Conservation (phyloP, 352 stramenopile species). For the Phytophthora chlamydospora region DNA sequence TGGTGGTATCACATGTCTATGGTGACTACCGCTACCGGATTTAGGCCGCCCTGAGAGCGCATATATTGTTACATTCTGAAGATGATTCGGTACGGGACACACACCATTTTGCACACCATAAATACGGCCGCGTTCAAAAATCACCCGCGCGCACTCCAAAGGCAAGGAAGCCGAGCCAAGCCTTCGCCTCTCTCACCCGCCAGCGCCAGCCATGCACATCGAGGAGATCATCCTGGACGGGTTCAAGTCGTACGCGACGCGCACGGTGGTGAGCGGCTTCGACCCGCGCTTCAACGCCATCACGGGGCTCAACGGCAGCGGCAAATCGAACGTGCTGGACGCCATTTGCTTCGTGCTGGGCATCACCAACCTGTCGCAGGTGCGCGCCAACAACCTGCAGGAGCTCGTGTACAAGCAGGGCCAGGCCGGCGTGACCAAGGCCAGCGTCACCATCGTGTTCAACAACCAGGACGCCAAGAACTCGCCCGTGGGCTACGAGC, state of each 20-base stretch:
- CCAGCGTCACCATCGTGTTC: conserved; percentile 99
- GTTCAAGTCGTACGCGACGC: conserved; percentile 99
- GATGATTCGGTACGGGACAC: background rate
- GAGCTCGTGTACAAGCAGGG: conserved; percentile 99
- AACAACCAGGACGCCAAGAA: conserved; percentile 96
- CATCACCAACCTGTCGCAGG: conserved; percentile 98
- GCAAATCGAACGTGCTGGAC: conserved; percentile 99
- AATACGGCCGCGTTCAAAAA: conserved; percentile 9
- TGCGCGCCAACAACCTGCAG: conserved; percentile 98
- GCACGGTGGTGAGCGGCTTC: conserved; percentile 98
- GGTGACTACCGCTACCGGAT: too few species aligned
- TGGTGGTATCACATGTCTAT: too few species aligned
- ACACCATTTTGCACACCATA: too few species aligned
- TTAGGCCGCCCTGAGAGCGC: too few species aligned
- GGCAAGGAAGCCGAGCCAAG: conserved; percentile 6
- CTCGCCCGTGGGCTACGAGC: conserved; percentile 97
- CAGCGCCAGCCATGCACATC: conserved; percentile 92
- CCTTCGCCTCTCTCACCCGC: too few species aligned
- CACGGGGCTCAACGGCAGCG: conserved; percentile 99
- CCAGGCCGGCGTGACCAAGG: conserved; percentile 99
- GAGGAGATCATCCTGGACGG: conserved; percentile 99
- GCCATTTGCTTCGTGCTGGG: conserved; percentile 99
- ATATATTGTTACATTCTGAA: too few species aligned
- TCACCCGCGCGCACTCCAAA: conserved; percentile 1
- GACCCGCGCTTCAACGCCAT: conserved; percentile 99